These are phyloP conservation scores for Carex arenaria DNA, from an alignment of 202 grass and related monocot species.

Conservation along the genomic window DNA sequence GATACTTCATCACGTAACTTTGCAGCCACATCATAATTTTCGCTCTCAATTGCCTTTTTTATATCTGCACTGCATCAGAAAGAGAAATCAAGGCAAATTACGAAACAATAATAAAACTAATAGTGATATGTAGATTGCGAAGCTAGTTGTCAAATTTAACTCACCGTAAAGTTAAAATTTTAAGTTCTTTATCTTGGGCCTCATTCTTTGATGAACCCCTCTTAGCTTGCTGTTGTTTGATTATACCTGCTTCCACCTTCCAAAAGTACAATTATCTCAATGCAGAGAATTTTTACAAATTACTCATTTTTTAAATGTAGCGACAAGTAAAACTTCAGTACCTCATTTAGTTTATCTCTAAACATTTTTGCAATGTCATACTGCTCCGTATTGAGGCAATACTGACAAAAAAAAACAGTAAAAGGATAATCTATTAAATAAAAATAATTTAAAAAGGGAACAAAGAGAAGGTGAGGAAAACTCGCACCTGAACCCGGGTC, in stretches of 20 bases:
- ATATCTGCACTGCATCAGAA: conserved; percentile 77
- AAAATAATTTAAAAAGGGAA: conserved; percentile 12
- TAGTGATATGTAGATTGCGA: background rate
- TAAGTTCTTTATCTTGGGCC: conserved; percentile 87
- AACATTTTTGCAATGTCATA: conserved; percentile 89
- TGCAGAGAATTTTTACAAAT: background rate
- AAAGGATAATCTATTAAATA: conserved; percentile 25
- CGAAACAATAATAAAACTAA: background rate
- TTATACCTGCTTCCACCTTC: conserved; percentile 83
- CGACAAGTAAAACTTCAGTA: conserved; percentile 18
- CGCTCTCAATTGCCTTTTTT: conserved; percentile 78
- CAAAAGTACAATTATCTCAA: conserved; percentile 10
- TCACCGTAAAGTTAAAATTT: conserved; percentile 69
- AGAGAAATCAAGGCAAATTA: conserved; percentile 21
- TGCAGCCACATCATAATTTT: conserved; percentile 90
- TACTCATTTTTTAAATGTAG: background rate
- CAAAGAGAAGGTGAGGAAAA: conserved; percentile 16
- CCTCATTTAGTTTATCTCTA: conserved; percentile 85
- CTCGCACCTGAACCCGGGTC: conserved; percentile 63
- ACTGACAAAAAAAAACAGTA: conserved; percentile 54
- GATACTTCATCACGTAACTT: conserved; percentile 65
- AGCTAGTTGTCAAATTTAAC: conserved; percentile 20
- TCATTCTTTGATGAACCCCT: conserved; percentile 89
- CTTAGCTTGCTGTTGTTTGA: conserved; percentile 78
- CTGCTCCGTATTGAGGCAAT: conserved; percentile 86